Conservation (phyloP, 192 early-diverging fungal genomes). For the Coemansia sp. region DNA sequence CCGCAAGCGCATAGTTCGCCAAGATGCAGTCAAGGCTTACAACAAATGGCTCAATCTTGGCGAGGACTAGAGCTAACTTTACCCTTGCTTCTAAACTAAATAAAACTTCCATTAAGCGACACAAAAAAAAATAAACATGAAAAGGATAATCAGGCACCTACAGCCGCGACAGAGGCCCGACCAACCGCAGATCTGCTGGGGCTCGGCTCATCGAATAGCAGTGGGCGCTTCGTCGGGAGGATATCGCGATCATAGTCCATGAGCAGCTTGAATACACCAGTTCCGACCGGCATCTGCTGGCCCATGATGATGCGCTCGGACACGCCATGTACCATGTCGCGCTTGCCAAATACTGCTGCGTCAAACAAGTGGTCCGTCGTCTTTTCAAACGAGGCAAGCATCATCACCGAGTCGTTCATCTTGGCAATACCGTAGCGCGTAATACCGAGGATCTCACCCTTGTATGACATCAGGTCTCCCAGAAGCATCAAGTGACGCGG, state of each 20-base stretch:
- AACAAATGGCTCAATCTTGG: constrained; percentile 74
- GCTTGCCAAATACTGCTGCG: constrained; percentile 92
- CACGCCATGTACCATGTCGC: constrained; percentile 92
- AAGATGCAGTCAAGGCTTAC: constrained; percentile 83
- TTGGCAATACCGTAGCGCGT: constrained; percentile 99
- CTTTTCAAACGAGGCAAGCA: constrained; percentile 99
- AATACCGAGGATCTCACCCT: constrained; percentile 98
- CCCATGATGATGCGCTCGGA: constrained; percentile 99
- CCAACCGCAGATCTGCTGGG: neutral
- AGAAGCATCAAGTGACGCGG: constrained; percentile 94
- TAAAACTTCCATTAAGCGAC: neutral
- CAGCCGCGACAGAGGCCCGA: neutral
- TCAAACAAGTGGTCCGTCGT: constrained; percentile 99
- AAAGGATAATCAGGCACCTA: neutral
- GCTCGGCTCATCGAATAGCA: constrained; percentile 67
- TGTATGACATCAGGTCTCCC: constrained; percentile 97
- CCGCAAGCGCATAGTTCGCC: constrained; percentile 82
- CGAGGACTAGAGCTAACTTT: constrained; percentile 13
- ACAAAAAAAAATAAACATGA: neutral
- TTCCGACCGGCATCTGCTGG: constrained; percentile 94
- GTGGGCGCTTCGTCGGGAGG: constrained; percentile 57
- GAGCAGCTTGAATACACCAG: constrained; percentile 93
- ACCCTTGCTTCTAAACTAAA: neutral
- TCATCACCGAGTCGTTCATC: constrained; percentile 99
- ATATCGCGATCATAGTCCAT: constrained; percentile 66